Evolutionary conservation across 441 rosid species (phyloP).

Genomic region (Croton setiger): DNA sequence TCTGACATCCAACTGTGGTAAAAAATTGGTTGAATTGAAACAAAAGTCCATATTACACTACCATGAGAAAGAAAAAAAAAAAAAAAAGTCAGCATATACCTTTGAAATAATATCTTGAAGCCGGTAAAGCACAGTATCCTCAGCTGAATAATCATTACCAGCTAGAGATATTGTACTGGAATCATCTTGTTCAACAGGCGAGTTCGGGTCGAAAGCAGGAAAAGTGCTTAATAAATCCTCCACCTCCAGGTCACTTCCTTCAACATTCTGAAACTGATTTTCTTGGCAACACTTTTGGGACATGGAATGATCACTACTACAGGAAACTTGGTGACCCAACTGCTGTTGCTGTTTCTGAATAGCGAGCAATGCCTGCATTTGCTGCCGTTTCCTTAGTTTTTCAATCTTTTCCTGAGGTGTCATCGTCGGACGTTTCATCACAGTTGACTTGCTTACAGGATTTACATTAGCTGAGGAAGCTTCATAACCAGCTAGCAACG

Average conservation of each 20-base stretch:
- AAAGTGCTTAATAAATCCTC: constrained; percentile 40
- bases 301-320: constrained; percentile 36
- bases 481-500: constrained; percentile 50
- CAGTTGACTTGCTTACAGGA: constrained; percentile 38
- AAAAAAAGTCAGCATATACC: constrained; percentile 48
- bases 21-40: constrained; percentile 27
- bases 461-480: constrained; percentile 39
- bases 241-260: constrained; percentile 39
- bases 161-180: constrained; percentile 45
- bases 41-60: constrained; percentile 22
- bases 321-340: constrained; percentile 48
- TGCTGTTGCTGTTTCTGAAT: constrained; percentile 87
- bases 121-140: constrained; percentile 50
- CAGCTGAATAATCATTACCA: constrained; percentile 43
- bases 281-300: constrained; percentile 41
- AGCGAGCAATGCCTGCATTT: constrained; percentile 96
- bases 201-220: constrained; percentile 55
- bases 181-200: constrained; percentile 56
- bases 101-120: constrained; percentile 78
- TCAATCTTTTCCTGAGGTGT: constrained; percentile 93
- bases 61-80: no score
- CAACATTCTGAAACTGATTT: constrained; percentile 43
- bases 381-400: constrained; percentile 86
- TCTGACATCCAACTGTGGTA: constrained; percentile 68
- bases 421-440: constrained; percentile 59